Conservation (phyloP, 495 filamentous ascomycete species). For the Hypoxylon lienhwacheense region DNA sequence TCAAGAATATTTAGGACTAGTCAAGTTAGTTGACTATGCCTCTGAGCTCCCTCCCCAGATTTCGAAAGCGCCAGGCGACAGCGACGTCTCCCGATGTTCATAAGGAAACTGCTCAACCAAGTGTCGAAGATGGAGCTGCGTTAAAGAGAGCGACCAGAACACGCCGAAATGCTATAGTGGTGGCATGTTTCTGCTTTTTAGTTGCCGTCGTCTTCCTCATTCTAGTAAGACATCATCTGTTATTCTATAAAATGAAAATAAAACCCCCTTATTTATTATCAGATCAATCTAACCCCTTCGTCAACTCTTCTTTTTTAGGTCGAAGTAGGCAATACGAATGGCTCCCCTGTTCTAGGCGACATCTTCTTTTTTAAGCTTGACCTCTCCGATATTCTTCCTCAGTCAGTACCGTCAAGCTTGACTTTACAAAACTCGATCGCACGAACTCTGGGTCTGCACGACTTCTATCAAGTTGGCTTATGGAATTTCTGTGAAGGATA, state of each 20-base stretch:
- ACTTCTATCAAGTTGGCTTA: conserved; percentile 91
- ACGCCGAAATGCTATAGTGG: conserved; percentile 55
- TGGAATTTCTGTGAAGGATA: conserved; percentile 93
- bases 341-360: conserved; percentile 59
- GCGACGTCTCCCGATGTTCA: conserved; percentile 22
- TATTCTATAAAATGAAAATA: background rate
- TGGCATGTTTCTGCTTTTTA: conserved; percentile 71
- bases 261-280: too few species aligned
- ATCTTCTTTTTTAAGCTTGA: conserved; percentile 85
- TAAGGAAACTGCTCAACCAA: conserved; percentile 16
- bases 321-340: conserved; percentile 68
- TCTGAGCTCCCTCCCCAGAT: conserved; percentile 21
- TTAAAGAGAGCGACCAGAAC: conserved; percentile 59
- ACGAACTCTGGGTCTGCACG: conserved; percentile 83
- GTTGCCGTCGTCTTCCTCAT: conserved; percentile 75
- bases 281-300: conserved; percentile 22
- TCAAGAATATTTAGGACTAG: background rate
- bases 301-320: conserved; percentile 48
- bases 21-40: conserved; percentile 26
- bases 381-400: conserved; percentile 80
- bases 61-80: conserved; percentile 21
- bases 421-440: conserved; percentile 83
- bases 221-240: conserved; percentile 50
- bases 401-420: conserved; percentile 68
- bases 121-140: conserved; percentile 14